Evolutionary conservation across 108 stramenopile genomes (phyloP).

Genomic region (Cyclostephanos tholiformis): DNA sequence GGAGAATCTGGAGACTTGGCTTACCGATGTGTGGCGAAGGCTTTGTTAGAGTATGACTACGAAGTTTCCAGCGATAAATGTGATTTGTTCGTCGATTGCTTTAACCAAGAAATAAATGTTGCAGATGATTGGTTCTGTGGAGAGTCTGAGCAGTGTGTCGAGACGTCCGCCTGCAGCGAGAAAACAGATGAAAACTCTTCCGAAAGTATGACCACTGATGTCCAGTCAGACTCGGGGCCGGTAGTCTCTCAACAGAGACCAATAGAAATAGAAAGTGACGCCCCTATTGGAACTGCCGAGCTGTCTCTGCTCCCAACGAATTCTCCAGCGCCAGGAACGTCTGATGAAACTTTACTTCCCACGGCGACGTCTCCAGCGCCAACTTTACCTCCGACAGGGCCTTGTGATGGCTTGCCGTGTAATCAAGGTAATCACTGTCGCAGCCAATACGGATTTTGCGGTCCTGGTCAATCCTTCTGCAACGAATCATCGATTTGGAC

Average conservation of each 20-base stretch:
- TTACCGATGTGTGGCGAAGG: slow-evolving; percentile 26
- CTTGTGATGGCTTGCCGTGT: slow-evolving; percentile 29
- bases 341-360: background rate
- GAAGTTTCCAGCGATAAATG: slow-evolving; percentile 40
- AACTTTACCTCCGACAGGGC: slow-evolving; percentile 28
- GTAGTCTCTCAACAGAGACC: background rate
- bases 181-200: slow-evolving; percentile 3
- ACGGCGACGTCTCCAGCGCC: slow-evolving; percentile 10
- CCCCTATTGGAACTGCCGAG: background rate
- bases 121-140: slow-evolving; percentile 46
- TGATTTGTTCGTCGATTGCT: slow-evolving; percentile 38
- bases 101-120: slow-evolving; percentile 29
- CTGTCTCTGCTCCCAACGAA: background rate
- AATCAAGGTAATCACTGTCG: slow-evolving; percentile 31
- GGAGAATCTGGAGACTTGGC: slow-evolving; percentile 1
- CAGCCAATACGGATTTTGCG: slow-evolving; percentile 47
- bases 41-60: slow-evolving; percentile 31
- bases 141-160: slow-evolving; percentile 29
- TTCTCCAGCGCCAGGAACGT: background rate
- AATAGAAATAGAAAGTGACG: background rate
- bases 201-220: background rate
- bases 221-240: background rate
- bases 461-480: slow-evolving; percentile 45
- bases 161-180: slow-evolving; percentile 19
- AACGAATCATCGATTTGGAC: slow-evolving; percentile 42